Percentiles rank a stretch among this genome's conserved stretches.
These are phyloP conservation scores for Nyssa sinensis DNA, from an alignment of 148 eudicot genomes.

Conservation along the genomic window DNA sequence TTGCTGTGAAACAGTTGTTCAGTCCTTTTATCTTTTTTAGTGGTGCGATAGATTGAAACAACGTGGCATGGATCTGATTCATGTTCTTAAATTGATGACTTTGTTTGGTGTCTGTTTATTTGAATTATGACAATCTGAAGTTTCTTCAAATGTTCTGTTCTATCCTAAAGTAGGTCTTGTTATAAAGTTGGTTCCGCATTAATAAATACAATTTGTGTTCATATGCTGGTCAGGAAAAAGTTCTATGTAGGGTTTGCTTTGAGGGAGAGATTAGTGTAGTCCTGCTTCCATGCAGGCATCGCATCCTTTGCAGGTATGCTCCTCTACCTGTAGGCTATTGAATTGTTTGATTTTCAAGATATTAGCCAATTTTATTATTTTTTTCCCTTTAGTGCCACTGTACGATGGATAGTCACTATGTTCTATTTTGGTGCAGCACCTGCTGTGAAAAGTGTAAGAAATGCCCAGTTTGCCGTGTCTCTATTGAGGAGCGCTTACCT, in stretches of 20 bases:
- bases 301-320: slow-evolving; percentile 81
- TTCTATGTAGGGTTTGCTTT: slow-evolving; percentile 86
- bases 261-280: slow-evolving; percentile 85
- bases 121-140: not conserved
- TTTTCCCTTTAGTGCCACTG: not conserved
- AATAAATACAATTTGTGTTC: not conserved
- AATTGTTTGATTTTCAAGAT: not conserved
- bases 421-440: slow-evolving; percentile 48
- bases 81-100: not conserved
- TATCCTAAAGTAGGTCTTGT: not conserved
- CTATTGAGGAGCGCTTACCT: slow-evolving; percentile 64
- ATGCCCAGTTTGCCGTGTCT: slow-evolving; percentile 83
- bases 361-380: not conserved
- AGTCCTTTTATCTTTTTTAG: not conserved
- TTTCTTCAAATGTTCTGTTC: not conserved
- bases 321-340: not conserved
- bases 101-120: not conserved
- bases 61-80: not conserved
- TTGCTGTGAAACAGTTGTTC: not conserved
- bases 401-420: too few species aligned
- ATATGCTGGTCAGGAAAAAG: slow-evolving; percentile 63
- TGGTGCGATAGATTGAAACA: not conserved
- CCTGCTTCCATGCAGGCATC: slow-evolving; percentile 91
- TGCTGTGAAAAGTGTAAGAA: slow-evolving; percentile 80
- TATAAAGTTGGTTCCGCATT: not conserved